Evolutionary conservation across 306 rosid genomes (phyloP), one percentile per base, ranked within the genome.

Genomic region (Castanea mollissima): DNA sequence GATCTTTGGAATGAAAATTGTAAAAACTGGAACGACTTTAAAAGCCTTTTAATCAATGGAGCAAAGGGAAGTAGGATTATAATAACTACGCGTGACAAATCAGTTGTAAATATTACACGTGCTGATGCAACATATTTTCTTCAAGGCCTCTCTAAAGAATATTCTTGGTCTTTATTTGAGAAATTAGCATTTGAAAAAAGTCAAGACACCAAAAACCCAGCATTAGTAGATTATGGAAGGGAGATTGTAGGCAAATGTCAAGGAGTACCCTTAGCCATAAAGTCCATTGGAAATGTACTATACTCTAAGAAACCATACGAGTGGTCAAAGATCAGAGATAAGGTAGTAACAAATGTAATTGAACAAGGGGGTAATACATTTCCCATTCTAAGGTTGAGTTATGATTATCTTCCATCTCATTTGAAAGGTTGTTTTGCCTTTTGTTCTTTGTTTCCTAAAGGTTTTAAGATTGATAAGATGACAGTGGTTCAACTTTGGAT

Each of bases 391-490:
- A 79, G 81, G 34, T 32, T 79, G 1, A 79, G 83, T 65, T 73
- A 73, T 55, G 64, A 76, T 19, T 25, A 71, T 54, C 88, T 87
- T 58, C 86, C 90, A 1, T 76, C 84, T 13, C 15, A 69, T 73
- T 60, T 87, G 16, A 87, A 82, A 77, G 41, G 34, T 4, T 87
- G 88, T 56, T 84, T 81, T 76, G 81, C 84, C 4, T 84, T 81
- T 81, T 87, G 86, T 76, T 76, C 80, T 5, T 68, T 87, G 73
- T 82, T 84, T 57, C 88, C 88, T 1, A 87, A 87, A 70, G 79
- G 78, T 74, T 70, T 34, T 16, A 18, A 7, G 80, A 73, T 84
- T 55, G 46, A 76, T 11, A 77, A 38, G 44, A 62, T 76, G 5
- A 71, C 41, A 1, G 20, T 87, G 41, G 74, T 87, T 65, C 83